Conservation (phyloP, 768 basidiomycete genomes). For the Obba rivulosa region DNA sequence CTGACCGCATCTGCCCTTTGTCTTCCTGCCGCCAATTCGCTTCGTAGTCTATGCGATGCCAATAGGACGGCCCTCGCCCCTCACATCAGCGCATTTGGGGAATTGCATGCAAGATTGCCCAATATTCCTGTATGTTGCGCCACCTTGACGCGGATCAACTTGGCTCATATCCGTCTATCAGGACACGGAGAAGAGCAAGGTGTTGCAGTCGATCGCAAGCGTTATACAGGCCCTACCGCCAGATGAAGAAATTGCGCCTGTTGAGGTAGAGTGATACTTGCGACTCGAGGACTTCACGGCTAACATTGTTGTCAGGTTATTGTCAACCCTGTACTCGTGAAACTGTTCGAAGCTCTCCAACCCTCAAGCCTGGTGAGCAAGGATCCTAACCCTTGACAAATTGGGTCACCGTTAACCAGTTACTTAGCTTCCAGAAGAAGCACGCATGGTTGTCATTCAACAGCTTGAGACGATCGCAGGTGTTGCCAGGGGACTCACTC, state of each 20-base stretch:
- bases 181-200: conserved; percentile 86
- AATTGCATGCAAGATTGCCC: conserved; percentile 71
- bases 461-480: conserved; percentile 81
- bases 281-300: background rate
- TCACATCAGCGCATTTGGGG: conserved; percentile 81
- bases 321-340: conserved; percentile 67
- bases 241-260: conserved; percentile 67
- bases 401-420: background rate
- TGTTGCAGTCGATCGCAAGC: conserved; percentile 87
- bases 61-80: conserved; percentile 80
- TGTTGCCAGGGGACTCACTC: conserved; percentile 82
- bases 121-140: conserved; percentile 54
- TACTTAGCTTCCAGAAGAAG: conserved; percentile 65
- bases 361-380: conserved; percentile 47
- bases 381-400: background rate
- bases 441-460: conserved; percentile 56
- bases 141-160: background rate
- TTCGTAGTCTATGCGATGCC: conserved; percentile 85
- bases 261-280: conserved; percentile 43
- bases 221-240: conserved; percentile 89
- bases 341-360: conserved; percentile 57
- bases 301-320: conserved; percentile 46
- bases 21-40: conserved; percentile 71
- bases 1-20: conserved; percentile 60
- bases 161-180: conserved; percentile 19